A percentile compares a stretch with the other conserved stretches of the same genome.
Evolutionary conservation across 1,139 yeast genomes (phyloP).

Genomic region (Pichia sp.): DNA sequence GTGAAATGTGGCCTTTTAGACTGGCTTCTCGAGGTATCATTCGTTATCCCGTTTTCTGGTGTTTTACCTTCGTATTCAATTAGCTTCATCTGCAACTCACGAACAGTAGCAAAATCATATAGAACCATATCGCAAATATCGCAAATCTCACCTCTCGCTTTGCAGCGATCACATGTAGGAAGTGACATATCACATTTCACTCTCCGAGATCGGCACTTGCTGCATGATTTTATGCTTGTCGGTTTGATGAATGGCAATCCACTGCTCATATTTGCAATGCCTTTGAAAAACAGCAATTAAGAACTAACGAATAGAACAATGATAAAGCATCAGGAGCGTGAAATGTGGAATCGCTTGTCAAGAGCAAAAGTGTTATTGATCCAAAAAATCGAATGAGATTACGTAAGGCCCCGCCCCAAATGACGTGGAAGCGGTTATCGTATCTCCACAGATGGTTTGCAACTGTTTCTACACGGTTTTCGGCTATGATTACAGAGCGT

Average conservation of each 20-base stretch:
- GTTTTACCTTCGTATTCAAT: neutral
- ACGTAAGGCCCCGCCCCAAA: no score
- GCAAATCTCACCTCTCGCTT: neutral
- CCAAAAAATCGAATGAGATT: no score
- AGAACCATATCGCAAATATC: constrained; percentile 4
- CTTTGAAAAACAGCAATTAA: no score
- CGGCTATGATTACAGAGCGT: no score
- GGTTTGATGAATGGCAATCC: neutral
- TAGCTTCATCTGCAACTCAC: neutral
- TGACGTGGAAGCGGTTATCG: no score
- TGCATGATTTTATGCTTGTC: neutral
- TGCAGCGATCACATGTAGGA: constrained; percentile 1
- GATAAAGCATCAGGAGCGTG: no score
- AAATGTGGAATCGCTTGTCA: no score
- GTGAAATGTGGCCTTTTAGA: neutral
- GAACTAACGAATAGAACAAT: no score
- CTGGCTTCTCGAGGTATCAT: no score
- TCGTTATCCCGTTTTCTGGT: neutral
- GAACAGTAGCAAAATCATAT: neutral
- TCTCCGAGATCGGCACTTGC: constrained; percentile 1
- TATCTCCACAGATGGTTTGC: no score
- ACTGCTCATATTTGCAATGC: neutral
- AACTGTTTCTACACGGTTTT: no score
- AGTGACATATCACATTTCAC: constrained; percentile 6
- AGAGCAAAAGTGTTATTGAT: no score